A percentile compares a stretch with the other conserved stretches of the same genome.
Conservation (phyloP, 2,329 filamentous ascomycete species). For the Fusarium sp. region DNA sequence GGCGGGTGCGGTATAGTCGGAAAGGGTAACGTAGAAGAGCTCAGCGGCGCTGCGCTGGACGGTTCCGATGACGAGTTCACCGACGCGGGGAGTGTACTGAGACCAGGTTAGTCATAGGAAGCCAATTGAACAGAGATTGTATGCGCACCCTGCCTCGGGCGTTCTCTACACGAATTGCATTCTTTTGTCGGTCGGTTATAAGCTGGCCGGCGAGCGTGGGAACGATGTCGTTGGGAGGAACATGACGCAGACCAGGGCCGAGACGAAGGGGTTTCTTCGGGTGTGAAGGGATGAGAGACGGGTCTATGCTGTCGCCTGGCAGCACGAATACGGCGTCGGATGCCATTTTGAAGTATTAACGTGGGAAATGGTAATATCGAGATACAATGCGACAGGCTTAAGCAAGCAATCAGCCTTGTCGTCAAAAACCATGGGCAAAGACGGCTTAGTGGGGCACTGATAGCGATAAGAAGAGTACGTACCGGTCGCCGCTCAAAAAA, state of each 20-base stretch:
- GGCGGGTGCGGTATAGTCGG: conserved; percentile 71
- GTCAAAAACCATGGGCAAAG: conserved; percentile 27
- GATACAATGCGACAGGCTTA: conserved; percentile 31
- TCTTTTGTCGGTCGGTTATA: conserved; percentile 75
- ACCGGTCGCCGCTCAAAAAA: conserved; percentile 30
- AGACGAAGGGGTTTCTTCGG: conserved; percentile 79
- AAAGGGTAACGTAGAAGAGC: conserved; percentile 81
- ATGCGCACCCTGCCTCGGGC: conserved; percentile 72
- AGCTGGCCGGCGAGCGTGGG: conserved; percentile 75
- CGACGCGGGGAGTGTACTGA: conserved; percentile 81
- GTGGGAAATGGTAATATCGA: conserved; percentile 3
- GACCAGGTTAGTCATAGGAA: background rate
- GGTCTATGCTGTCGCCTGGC: conserved; percentile 81
- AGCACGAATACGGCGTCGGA: conserved; percentile 74
- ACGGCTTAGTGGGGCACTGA: conserved; percentile 28
- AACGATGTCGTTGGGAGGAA: conserved; percentile 78
- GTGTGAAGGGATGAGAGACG: conserved; percentile 72
- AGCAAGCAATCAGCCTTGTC: conserved; percentile 10
- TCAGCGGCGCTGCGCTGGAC: conserved; percentile 81
- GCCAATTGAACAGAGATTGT: background rate
- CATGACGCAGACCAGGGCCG: conserved; percentile 84
- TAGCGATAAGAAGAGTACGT: conserved; percentile 38
- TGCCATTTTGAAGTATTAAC: conserved; percentile 59
- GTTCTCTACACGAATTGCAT: conserved; percentile 80
- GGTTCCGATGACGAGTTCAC: conserved; percentile 90